phyloP scores from a whole-genome alignment of 2,329 filamentous ascomycete species.

The Penicillium sp. region DNA sequence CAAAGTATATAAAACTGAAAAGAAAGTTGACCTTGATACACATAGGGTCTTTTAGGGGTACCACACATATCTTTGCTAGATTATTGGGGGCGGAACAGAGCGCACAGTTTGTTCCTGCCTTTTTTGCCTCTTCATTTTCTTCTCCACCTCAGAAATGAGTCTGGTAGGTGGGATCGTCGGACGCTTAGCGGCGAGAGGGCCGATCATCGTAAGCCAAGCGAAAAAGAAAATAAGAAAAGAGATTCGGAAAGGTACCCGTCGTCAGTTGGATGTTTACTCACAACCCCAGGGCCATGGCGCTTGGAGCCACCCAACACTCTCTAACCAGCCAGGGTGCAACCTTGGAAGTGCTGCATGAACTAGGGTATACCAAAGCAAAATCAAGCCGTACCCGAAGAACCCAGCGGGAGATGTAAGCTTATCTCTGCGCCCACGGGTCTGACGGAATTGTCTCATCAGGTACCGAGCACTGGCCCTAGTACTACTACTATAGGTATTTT shows the following conservation, averaged over 20 bases:
- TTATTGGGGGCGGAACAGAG: slow-evolving; percentile 18
- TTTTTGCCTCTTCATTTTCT: slow-evolving; percentile 21
- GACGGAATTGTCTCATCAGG: slow-evolving; percentile 3
- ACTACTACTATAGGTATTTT: neutral
- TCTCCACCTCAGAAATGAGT: slow-evolving; percentile 25
- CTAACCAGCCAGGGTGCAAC: slow-evolving; percentile 15
- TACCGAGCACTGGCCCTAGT: neutral
- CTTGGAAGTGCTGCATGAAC: slow-evolving; percentile 23
- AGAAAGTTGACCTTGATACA: slow-evolving; percentile 8
- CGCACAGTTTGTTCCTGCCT: slow-evolving; percentile 23
- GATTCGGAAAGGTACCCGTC: slow-evolving; percentile 1
- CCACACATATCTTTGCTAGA: neutral
- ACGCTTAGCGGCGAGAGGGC: slow-evolving; percentile 23
- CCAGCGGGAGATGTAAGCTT: slow-evolving; percentile 19
- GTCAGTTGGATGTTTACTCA: neutral
- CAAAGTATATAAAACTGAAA: slow-evolving; percentile 1
- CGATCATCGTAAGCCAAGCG: slow-evolving; percentile 31
- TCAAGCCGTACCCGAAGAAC: slow-evolving; percentile 10
- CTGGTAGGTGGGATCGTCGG: slow-evolving; percentile 19
- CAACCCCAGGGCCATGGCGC: slow-evolving; percentile 11
- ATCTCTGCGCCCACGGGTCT: slow-evolving; percentile 4
- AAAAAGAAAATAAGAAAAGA: slow-evolving; percentile 19
- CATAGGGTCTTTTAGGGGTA: slow-evolving; percentile 11
- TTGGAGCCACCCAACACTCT: slow-evolving; percentile 18
- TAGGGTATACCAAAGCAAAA: slow-evolving; percentile 27